These are phyloP conservation scores for Fusarium illudens DNA, from an alignment of 2,329 filamentous ascomycete species.

Conservation along the genomic window DNA sequence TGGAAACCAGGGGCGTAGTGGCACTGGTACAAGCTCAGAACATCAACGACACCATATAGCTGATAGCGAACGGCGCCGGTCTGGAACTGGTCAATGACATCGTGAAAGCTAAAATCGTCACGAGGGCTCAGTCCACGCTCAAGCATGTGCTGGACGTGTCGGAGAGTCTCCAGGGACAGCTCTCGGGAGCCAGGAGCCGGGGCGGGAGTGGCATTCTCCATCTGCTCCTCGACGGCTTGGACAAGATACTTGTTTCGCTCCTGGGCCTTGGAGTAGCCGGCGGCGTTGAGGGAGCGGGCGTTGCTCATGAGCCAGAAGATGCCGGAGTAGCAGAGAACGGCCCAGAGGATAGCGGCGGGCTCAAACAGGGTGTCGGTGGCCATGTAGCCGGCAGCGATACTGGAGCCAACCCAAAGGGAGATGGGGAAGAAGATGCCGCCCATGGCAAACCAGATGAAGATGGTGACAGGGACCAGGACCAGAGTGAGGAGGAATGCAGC, in stretches of 20 bases:
- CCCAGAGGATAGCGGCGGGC: constrained; percentile 2
- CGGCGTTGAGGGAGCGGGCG: constrained; percentile 11
- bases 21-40: constrained; percentile 28
- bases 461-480: constrained; percentile 8
- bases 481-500: constrained; percentile 4
- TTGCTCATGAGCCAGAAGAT: constrained; percentile 23
- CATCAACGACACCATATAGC: constrained; percentile 32
- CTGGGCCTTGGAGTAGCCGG: constrained; percentile 19
- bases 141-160: constrained; percentile 25
- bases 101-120: constrained; percentile 33
- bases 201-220: background rate
- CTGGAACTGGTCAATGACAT: constrained; percentile 41
- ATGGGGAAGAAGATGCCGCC: constrained; percentile 22
- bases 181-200: constrained; percentile 7
- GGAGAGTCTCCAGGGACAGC: constrained; percentile 8
- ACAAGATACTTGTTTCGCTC: constrained; percentile 22
- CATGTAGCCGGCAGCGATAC: constrained; percentile 4
- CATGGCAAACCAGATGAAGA: constrained; percentile 23
- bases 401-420: constrained; percentile 7
- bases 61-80: constrained; percentile 38
- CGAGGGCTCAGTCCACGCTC: constrained; percentile 24
- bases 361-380: constrained; percentile 11
- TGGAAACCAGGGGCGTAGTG: constrained; percentile 35
- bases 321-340: constrained; percentile 8
- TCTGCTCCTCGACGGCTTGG: constrained; percentile 10